Percentiles rank a stretch among this genome's conserved stretches.
These are phyloP conservation scores for Infundibulicybe gibba DNA, from an alignment of 768 basidiomycete genomes.

Conservation along the genomic window DNA sequence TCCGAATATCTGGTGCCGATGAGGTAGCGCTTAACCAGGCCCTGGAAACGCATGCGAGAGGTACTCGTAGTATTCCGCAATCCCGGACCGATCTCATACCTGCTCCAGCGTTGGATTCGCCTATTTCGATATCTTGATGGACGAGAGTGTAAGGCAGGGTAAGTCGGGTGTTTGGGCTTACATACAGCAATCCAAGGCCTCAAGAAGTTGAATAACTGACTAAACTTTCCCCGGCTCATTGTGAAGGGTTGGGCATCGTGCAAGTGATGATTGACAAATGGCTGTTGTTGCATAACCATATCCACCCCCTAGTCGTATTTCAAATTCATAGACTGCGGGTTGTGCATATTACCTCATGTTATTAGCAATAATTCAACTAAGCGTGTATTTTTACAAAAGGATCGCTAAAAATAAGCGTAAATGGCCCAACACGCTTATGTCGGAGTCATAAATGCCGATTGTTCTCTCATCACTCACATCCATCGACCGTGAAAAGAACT, in stretches of 20 bases:
- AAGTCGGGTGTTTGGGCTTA: conserved; percentile 12
- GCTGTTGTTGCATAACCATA: too few relatives aligned
- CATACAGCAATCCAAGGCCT: conserved; percentile 39
- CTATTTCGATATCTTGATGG: conserved; percentile 79
- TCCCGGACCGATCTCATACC: conserved; percentile 47
- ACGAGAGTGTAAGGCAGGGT: conserved; percentile 83
- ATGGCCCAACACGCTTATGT: too few relatives aligned
- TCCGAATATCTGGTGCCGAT: conserved; percentile 77
- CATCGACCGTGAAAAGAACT: too few relatives aligned
- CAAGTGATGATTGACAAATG: conserved; percentile 82
- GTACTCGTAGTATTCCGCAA: conserved; percentile 34
- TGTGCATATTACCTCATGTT: too few relatives aligned
- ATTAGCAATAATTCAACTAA: too few relatives aligned
- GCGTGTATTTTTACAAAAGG: too few relatives aligned
- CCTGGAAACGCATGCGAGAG: conserved; percentile 55
- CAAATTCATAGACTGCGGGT: too few relatives aligned
- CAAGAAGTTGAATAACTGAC: conserved; percentile 84
- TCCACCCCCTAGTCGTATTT: too few relatives aligned
- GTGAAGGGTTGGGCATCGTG: conserved; percentile 89
- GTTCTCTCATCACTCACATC: too few relatives aligned
- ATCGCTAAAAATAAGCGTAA: too few relatives aligned
- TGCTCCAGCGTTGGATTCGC: conserved; percentile 53
- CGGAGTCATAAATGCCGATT: too few relatives aligned
- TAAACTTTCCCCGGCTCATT: conserved; percentile 84
- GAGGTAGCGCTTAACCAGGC: conserved; percentile 56